Percentiles rank a stretch among this genome's conserved stretches.
Evolutionary conservation across 495 filamentous ascomycete species (phyloP).

Genomic region (Aspergillus incahuasiensis): DNA sequence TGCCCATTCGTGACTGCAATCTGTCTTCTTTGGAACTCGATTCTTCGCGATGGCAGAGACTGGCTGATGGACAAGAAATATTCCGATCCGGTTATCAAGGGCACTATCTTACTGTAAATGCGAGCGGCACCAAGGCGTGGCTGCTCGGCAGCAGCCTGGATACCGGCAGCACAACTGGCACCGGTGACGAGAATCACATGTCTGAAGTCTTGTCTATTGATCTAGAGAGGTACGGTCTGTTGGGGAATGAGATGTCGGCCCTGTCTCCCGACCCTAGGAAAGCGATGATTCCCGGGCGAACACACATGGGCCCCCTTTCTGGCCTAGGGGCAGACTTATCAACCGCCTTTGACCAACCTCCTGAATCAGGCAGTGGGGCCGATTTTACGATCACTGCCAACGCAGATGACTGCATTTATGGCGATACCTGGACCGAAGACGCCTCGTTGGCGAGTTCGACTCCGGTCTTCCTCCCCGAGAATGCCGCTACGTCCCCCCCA

Average conservation of each 20-base stretch:
- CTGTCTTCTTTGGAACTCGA: slow-evolving; percentile 82
- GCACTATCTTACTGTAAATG: slow-evolving; percentile 95
- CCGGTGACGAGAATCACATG: slow-evolving; percentile 75
- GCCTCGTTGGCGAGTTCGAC: slow-evolving; percentile 35
- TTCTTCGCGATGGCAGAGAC: slow-evolving; percentile 83
- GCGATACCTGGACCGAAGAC: slow-evolving; percentile 49
- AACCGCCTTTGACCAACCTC: slow-evolving; percentile 74
- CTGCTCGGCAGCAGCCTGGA: slow-evolving; percentile 87
- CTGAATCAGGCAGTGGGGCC: slow-evolving; percentile 72
- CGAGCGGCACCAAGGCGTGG: slow-evolving; percentile 93
- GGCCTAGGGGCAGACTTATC: slow-evolving; percentile 79
- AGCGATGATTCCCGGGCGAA: slow-evolving; percentile 46
- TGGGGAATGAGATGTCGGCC: slow-evolving; percentile 69
- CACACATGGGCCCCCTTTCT: slow-evolving; percentile 41
- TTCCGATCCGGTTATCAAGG: slow-evolving; percentile 84
- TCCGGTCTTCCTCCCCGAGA: slow-evolving; percentile 58
- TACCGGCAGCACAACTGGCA: slow-evolving; percentile 42
- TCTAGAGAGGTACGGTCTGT: slow-evolving; percentile 74
- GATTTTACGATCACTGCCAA: slow-evolving; percentile 85
- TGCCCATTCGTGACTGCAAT: slow-evolving; percentile 78
- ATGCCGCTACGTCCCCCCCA: slow-evolving; percentile 66
- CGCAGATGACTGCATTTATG: slow-evolving; percentile 60
- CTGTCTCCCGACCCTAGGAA: slow-evolving; percentile 56
- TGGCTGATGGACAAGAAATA: slow-evolving; percentile 89
- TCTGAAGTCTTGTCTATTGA: slow-evolving; percentile 92